Percentiles rank a stretch among this genome's conserved stretches.
These are phyloP conservation scores for Tulasnella sp. DNA, from an alignment of 768 basidiomycete genomes.

Conservation along the genomic window DNA sequence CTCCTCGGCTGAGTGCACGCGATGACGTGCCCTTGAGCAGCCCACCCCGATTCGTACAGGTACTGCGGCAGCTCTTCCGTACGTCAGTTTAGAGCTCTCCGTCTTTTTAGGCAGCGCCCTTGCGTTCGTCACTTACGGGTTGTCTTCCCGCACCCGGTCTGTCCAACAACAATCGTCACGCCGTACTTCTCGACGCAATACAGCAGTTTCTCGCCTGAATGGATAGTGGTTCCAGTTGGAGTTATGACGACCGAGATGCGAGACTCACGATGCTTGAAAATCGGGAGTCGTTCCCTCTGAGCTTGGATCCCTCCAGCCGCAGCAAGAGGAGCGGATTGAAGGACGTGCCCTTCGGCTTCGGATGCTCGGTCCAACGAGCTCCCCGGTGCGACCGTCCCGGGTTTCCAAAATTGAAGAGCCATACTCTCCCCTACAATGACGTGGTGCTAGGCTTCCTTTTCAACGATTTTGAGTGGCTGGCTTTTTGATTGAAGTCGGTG, in stretches of 20 bases:
- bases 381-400: conserved; percentile 73
- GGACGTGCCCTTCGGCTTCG: conserved; percentile 52
- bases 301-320: conserved; percentile 51
- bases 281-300: conserved; percentile 76
- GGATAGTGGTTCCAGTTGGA: too few relatives aligned
- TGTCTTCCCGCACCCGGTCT: conserved; percentile 96
- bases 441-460: too few relatives aligned
- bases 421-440: too few relatives aligned
- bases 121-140: conserved; percentile 87
- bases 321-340: conserved; percentile 50
- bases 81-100: too few relatives aligned
- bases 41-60: conserved; percentile 89
- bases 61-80: conserved; percentile 85
- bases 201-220: conserved; percentile 54
- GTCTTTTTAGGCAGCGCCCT: too few relatives aligned
- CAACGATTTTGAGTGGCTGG: too few relatives aligned
- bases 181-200: conserved; percentile 76
- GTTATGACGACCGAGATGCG: not conserved
- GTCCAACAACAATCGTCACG: conserved; percentile 80
- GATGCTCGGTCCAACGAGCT: conserved; percentile 77
- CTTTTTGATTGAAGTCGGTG: too few relatives aligned
- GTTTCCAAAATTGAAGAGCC: conserved; percentile 72
- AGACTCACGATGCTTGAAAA: conserved; percentile 71
- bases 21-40: conserved; percentile 65
- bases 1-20: conserved; percentile 89